Evolutionary conservation across 768 basidiomycete genomes (phyloP).

Genomic region (Strobilomyces echinocephalus): DNA sequence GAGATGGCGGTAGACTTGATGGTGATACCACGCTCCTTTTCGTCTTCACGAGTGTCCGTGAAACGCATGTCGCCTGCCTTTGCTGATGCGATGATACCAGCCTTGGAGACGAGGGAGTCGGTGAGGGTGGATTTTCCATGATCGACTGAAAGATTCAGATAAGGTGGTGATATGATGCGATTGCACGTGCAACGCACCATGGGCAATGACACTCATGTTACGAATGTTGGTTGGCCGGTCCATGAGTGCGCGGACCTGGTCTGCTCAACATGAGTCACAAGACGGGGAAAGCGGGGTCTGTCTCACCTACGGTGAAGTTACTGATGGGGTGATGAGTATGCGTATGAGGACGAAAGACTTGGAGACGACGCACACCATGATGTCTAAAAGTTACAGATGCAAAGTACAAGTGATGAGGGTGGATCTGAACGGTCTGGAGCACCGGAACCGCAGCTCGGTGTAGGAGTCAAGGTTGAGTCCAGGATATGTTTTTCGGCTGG

Average conservation of each 20-base stretch:
- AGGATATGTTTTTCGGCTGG: conserved; percentile 13
- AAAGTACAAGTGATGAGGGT: conserved; percentile 13
- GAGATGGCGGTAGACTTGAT: conserved; percentile 99
- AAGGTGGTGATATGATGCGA: conserved; percentile 14
- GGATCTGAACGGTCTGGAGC: conserved; percentile 17
- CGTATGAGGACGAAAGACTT: conserved; percentile 1
- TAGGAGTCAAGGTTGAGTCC: conserved; percentile 11
- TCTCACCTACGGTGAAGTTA: conserved; percentile 86
- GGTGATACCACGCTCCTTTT: conserved; percentile 99
- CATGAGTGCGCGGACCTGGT: conserved; percentile 86
- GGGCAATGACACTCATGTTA: conserved; percentile 93
- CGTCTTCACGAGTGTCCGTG: conserved; percentile 95
- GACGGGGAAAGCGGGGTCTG: not conserved
- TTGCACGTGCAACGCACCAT: conserved; percentile 51
- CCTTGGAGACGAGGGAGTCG: conserved; percentile 98
- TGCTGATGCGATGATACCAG: conserved; percentile 93
- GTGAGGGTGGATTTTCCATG: conserved; percentile 99
- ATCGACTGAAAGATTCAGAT: conserved; percentile 62
- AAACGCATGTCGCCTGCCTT: conserved; percentile 97
- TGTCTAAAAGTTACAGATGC: conserved; percentile 45
- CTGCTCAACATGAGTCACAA: conserved; percentile 35
- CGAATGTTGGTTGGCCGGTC: conserved; percentile 88
- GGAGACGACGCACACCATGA: conserved; percentile 71
- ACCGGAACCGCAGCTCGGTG: conserved; percentile 27
- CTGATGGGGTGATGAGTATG: conserved; percentile 42